Percentiles rank a stretch among this genome's conserved stretches.
Conservation (phyloP, 2,329 filamentous ascomycete species). For the Furcasterigmium furcatum region DNA sequence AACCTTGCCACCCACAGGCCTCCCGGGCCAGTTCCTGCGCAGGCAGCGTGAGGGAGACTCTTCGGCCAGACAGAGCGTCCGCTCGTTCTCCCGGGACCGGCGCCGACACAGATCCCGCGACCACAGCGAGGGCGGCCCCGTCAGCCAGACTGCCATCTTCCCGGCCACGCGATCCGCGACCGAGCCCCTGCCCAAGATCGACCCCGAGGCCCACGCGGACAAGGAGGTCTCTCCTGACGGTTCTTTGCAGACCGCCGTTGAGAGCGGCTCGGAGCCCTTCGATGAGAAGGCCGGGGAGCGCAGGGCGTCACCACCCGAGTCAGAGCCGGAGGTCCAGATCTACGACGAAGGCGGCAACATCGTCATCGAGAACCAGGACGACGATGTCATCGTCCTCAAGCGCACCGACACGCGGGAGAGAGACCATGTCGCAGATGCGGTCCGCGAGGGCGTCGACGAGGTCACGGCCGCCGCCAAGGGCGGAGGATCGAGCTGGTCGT, state of each 20-base stretch:
- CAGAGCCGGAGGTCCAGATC: conserved; percentile 51
- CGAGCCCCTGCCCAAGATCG: conserved; percentile 11
- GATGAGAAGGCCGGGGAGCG: conserved; percentile 6
- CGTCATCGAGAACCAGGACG: conserved; percentile 80
- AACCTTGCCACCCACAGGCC: conserved; percentile 66
- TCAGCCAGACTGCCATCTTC: conserved; percentile 85
- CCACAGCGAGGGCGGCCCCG: conserved; percentile 76
- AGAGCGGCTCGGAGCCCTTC: conserved; percentile 8
- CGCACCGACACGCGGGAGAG: conserved; percentile 24
- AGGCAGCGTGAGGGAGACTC: conserved; percentile 76
- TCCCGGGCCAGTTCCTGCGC: conserved; percentile 75
- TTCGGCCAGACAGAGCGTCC: conserved; percentile 31
- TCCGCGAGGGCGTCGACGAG: background rate
- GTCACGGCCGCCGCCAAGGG: background rate
- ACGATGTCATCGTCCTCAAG: conserved; percentile 75
- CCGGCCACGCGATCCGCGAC: conserved; percentile 47
- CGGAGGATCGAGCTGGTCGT: conserved; percentile 7
- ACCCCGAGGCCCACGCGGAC: conserved; percentile 15
- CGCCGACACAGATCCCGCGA: conserved; percentile 68
- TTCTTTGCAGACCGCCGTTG: conserved; percentile 9
- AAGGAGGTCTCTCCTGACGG: conserved; percentile 18
- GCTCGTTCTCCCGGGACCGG: conserved; percentile 56
- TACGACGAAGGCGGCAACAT: conserved; percentile 79
- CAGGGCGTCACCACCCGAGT: conserved; percentile 15
- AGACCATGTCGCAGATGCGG: background rate